These are phyloP conservation scores for Metarhizium humberi DNA, from an alignment of 2,329 filamentous ascomycete species.

Conservation along the genomic window DNA sequence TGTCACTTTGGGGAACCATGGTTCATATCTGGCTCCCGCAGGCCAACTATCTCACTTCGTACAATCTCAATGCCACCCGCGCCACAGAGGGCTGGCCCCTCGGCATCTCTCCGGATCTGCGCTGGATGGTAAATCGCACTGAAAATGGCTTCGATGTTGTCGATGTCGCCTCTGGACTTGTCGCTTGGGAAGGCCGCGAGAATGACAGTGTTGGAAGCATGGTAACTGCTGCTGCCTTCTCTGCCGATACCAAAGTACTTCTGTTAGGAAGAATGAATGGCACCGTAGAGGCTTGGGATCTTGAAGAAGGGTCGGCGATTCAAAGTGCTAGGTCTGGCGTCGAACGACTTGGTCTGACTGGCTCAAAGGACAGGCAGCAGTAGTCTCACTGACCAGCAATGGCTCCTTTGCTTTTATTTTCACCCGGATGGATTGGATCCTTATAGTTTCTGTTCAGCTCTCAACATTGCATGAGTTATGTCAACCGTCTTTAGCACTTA, in stretches of 20 bases:
- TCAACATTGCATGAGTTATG: too few species aligned
- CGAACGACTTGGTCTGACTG: neutral
- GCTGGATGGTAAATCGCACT: conserved; percentile 28
- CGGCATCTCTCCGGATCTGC: conserved; percentile 27
- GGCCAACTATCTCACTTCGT: conserved; percentile 23
- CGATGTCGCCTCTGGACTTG: conserved; percentile 23
- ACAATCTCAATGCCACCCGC: conserved; percentile 24
- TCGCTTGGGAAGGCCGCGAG: conserved; percentile 17
- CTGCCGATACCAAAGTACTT: conserved; percentile 18
- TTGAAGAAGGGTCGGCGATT: conserved; percentile 9
- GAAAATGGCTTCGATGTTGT: conserved; percentile 32
- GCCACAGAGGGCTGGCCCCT: conserved; percentile 30
- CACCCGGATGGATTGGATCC: too few species aligned
- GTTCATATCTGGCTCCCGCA: conserved; percentile 28
- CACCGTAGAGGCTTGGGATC: conserved; percentile 23
- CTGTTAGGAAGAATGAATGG: conserved; percentile 26
- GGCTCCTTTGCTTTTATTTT: too few species aligned
- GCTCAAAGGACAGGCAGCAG: neutral
- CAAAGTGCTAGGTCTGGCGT: neutral
- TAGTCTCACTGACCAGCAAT: too few species aligned
- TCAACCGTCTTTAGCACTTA: too few species aligned
- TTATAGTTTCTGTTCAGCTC: too few species aligned
- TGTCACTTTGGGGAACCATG: conserved; percentile 28
- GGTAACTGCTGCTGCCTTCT: conserved; percentile 27
- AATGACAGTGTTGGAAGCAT: conserved; percentile 11